Evolutionary conservation across 2,329 filamentous ascomycete genomes (phyloP).

Genomic region (Epichloe amarillans): DNA sequence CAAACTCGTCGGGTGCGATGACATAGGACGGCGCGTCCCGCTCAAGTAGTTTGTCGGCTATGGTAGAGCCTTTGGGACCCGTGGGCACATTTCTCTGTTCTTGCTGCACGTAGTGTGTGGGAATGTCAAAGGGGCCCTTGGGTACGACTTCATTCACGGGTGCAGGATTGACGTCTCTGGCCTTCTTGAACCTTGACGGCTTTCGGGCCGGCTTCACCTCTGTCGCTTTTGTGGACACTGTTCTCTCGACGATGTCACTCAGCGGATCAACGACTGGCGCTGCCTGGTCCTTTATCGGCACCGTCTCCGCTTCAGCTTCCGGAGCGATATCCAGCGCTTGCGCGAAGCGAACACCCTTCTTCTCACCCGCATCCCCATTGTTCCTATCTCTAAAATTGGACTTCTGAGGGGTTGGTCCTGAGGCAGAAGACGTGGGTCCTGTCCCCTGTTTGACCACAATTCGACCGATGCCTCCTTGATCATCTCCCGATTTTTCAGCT

Average conservation of each 20-base stretch:
- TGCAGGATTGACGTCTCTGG: slow-evolving; percentile 12
- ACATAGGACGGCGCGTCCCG: slow-evolving; percentile 25
- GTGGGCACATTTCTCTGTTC: slow-evolving; percentile 27
- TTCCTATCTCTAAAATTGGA: slow-evolving; percentile 21
- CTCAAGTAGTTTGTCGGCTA: slow-evolving; percentile 49
- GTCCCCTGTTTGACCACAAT: slow-evolving; percentile 31
- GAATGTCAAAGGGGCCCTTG: slow-evolving; percentile 31
- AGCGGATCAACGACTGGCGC: slow-evolving; percentile 32
- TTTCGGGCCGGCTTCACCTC: slow-evolving; percentile 24
- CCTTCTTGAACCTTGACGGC: slow-evolving; percentile 40
- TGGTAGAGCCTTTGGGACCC: slow-evolving; percentile 37
- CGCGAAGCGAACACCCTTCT: slow-evolving; percentile 75
- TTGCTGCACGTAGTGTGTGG: slow-evolving; percentile 25
- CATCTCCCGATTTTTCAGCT: slow-evolving; percentile 18
- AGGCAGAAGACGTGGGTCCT: slow-evolving; percentile 9
- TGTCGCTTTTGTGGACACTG: slow-evolving; percentile 12
- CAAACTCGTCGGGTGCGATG: slow-evolving; percentile 48
- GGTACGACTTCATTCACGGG: slow-evolving; percentile 11
- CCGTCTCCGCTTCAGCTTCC: slow-evolving; percentile 13
- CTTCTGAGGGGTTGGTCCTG: slow-evolving; percentile 14
- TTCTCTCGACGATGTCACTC: slow-evolving; percentile 39
- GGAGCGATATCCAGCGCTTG: slow-evolving; percentile 56
- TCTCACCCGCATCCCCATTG: slow-evolving; percentile 15
- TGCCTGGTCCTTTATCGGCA: slow-evolving; percentile 11
- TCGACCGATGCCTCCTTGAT: slow-evolving; percentile 42